Base-by-base conservation (phyloP, 805 yeast species). In the Spathaspora boniae region DNA sequence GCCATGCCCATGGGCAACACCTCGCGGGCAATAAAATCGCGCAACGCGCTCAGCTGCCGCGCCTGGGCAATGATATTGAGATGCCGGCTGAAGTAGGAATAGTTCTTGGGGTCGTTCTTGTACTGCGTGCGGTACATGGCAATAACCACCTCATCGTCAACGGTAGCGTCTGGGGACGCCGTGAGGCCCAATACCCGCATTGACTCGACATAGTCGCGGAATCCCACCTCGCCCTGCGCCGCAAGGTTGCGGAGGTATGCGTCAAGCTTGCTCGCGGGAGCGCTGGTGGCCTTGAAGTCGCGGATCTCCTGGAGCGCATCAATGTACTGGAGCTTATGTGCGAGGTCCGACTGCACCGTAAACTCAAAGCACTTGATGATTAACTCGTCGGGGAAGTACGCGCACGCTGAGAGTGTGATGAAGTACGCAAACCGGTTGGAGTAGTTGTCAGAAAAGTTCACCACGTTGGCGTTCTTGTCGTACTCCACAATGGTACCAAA, bases 341-440 rank as follows among this genome's bases (percentile, higher is more conserved):
- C 28, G 4, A 52, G 51, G 35, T 67, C 71, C 0, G 66, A 54
- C 9, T 47, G 43, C 6, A 59, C 51, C 1, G 70, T 58, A 36
- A 51, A 52, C 38, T 67, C 71, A 40, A 61, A 68, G 39, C 72
- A 63, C 34, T 56, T 56, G 18, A 65, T 62, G 15, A 65, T 54
- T 34, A 64, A 45, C 41, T 68, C 73, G 37, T 68, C 72, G 29
- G 53, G 62, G 46, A 56, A 66, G 37, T 48, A 60, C 1, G 57
- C 38, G 31, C 54, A 50, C 18, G 50, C 37, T 40, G 63, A 62
- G 31, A 68, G 46, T 22, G 50, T 50, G 9, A 60, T 53, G 31
- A 53, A 56, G 26, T 49, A 57, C 2, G 58, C 47, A n/a, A 46
- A 41, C 21, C 50, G 51, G 29, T 40, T 46, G 15, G 45, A 22